Evolutionary conservation across 1,284 basidiomycete genomes (phyloP).

Genomic region (Erythrobasidium hasegawianum): DNA sequence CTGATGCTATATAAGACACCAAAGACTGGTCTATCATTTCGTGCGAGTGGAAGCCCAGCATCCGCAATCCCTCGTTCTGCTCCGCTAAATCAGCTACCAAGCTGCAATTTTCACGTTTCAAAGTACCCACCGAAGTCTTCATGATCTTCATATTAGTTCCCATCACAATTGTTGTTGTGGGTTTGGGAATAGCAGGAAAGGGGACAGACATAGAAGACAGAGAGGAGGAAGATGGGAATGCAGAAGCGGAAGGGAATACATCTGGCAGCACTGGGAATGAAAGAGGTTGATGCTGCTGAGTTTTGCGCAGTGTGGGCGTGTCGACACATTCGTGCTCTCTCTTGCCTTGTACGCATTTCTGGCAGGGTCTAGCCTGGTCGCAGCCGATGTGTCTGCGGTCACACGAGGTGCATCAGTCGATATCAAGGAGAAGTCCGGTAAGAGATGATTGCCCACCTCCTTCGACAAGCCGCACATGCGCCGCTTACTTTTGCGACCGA

Average conservation of each 20-base stretch:
- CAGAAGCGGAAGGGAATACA: neutral
- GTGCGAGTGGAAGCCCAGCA: conserved; percentile 13
- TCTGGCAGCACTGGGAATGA: neutral
- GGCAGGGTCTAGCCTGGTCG: neutral
- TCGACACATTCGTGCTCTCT: neutral
- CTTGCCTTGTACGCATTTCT: neutral
- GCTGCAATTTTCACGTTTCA: no score
- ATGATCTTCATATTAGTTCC: conserved; percentile 16
- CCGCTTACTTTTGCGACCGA: no score
- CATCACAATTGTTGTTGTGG: conserved; percentile 1
- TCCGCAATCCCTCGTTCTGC: conserved; percentile 9
- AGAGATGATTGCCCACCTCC: no score
- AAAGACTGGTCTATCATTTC: conserved; percentile 19
- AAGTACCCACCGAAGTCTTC: conserved; percentile 13
- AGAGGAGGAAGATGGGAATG: neutral
- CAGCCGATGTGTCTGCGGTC: neutral
- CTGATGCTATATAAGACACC: neutral
- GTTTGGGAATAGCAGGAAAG: neutral
- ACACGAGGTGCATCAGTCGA: no score
- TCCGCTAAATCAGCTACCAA: neutral
- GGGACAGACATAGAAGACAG: no score
- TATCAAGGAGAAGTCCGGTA: no score
- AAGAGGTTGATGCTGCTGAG: neutral
- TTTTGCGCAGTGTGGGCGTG: neutral
- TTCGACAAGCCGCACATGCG: no score